Conservation (phyloP, 2,329 filamentous ascomycete genomes). For the Calonectria naviculata region DNA sequence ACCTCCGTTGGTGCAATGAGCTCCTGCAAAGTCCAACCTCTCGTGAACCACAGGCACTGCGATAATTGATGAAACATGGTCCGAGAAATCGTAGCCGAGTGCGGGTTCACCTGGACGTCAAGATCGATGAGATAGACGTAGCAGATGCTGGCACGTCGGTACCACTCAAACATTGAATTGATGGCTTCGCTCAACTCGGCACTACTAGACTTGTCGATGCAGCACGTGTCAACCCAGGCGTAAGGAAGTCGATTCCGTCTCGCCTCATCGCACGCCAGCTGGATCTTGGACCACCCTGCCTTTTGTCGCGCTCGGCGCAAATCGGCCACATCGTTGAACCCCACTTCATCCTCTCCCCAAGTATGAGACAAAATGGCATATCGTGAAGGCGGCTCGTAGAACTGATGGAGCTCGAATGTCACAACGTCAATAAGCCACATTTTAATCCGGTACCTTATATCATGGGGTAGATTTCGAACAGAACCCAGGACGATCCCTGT, state of each 20-base stretch:
- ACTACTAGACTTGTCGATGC: conserved; percentile 31
- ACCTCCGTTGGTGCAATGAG: conserved; percentile 6
- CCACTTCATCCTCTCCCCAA: conserved; percentile 15
- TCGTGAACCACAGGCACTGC: conserved; percentile 14
- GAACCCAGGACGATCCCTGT: neutral
- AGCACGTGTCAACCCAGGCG: conserved; percentile 28
- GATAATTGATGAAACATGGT: neutral
- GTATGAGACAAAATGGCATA: conserved; percentile 23
- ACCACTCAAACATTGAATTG: conserved; percentile 32
- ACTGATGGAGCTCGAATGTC: neutral
- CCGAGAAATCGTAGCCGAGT: neutral
- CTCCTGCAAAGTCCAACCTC: conserved; percentile 30
- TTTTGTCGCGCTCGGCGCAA: neutral
- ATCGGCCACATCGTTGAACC: conserved; percentile 9
- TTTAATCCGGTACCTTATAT: neutral
- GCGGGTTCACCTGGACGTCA: neutral
- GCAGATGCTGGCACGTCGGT: conserved; percentile 18
- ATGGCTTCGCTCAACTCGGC: conserved; percentile 32
- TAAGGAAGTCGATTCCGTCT: neutral
- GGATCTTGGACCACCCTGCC: conserved; percentile 6
- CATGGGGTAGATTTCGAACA: neutral
- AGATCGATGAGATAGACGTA: conserved; percentile 29
- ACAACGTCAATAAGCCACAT: conserved; percentile 3
- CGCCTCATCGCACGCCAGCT: conserved; percentile 6
- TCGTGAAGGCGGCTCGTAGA: neutral